Evolutionary conservation across 345 rosid species (phyloP), one percentile per base, ranked within the genome.

Genomic region (Eucalyptus erythrocorys): DNA sequence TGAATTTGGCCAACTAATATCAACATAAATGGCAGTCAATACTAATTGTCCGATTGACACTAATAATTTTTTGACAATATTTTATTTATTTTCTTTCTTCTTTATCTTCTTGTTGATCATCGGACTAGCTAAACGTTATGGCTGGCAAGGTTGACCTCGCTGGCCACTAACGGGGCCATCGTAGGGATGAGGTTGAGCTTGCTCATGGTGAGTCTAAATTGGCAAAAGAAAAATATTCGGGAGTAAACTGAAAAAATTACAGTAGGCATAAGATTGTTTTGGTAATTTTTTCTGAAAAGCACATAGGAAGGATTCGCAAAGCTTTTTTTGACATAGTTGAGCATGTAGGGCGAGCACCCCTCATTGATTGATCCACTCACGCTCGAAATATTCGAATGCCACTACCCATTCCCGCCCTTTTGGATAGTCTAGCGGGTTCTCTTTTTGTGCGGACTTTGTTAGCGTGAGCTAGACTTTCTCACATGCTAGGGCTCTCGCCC

Each of bases 11-110:
- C 7, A 7, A 4, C 4, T 1, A 1, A 51, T 21, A 51, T 21
- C 5, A 3, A 51, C 57, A 0, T 51, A 0, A 2, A 51, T 21
- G 0, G 1, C 10, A 0, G 4, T 2, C 1, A 51, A 3, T 8
- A 5, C 5, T 0, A 1, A 0, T 51, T 51, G 0, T 51, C 0
- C 5, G 2, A 21, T 3, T 1, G 1, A 51, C 0, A 2, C 2
- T 8, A 51, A 51, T 51, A 19, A 19, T 0, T 7, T 51, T 51
- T 51, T 19, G 24, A 51, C 7, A 3, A 51, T 51, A 17, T 17
- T 50, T 16, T 15, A 0, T 17, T 50, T 50, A 16, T 6, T 50
- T 49, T 0, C 1, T 14, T 14, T 49, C 10, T 50, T 17, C 8
- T 17, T 51, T 2, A 19, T 51, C 0, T 51, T 21, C 2, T 51